Conservation (phyloP, 257 asterid species). For the Nicotiana noctiflora region DNA sequence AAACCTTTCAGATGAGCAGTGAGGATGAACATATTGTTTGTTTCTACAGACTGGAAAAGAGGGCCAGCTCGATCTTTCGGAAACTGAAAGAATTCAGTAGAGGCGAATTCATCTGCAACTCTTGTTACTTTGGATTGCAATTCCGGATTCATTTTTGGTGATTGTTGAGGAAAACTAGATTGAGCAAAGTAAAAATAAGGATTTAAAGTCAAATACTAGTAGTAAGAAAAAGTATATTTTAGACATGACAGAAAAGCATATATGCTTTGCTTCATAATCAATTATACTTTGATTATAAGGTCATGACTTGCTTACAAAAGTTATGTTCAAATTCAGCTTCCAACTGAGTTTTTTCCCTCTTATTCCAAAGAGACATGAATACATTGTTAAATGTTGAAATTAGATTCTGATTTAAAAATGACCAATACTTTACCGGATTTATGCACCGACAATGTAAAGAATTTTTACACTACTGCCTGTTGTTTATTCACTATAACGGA, state of each 20-base stretch:
- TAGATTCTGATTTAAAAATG: background rate
- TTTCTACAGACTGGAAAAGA: constrained; percentile 57
- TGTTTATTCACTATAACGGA: background rate
- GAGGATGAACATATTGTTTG: constrained; percentile 52
- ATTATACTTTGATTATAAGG: background rate
- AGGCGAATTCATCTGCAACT: constrained; percentile 42
- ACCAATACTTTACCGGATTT: background rate
- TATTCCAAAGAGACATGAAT: background rate
- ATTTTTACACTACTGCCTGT: background rate
- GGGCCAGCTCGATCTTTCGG: constrained; percentile 42
- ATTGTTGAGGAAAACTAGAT: background rate
- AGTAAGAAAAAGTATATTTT: background rate
- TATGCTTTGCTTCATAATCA: background rate
- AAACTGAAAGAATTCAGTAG: constrained; percentile 31
- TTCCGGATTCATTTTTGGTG: constrained; percentile 40
- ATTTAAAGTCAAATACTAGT: background rate
- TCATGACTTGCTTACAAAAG: background rate
- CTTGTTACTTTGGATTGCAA: constrained; percentile 45
- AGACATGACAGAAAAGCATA: background rate
- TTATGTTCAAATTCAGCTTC: background rate
- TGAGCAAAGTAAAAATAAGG: background rate
- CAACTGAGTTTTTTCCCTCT: background rate
- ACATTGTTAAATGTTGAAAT: background rate
- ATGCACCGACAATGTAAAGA: background rate
- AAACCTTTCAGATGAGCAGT: constrained; percentile 72